Evolutionary conservation across 176 grass and related monocot genomes (phyloP).

Genomic region (Phragmites australis): DNA sequence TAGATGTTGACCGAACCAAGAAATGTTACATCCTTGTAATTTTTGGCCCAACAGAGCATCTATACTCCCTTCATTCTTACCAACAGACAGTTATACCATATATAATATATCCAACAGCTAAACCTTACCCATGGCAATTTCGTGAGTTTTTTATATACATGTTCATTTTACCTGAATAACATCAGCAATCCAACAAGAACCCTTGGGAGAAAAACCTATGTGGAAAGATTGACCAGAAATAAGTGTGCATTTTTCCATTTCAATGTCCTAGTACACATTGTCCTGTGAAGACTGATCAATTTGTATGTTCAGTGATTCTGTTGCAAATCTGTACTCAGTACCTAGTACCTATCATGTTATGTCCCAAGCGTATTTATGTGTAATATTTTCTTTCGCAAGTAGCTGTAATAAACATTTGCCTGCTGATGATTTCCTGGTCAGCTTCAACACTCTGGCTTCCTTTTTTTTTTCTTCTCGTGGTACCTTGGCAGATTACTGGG

Average conservation of each 20-base stretch:
- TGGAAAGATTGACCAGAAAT: background rate
- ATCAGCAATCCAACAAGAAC: background rate
- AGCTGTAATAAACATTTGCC: background rate
- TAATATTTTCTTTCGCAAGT: background rate
- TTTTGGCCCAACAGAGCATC: background rate
- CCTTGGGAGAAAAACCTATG: background rate
- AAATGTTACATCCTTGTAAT: background rate
- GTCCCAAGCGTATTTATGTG: background rate
- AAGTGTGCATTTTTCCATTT: background rate
- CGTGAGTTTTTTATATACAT: background rate
- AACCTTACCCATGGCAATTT: background rate
- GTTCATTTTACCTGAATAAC: background rate
- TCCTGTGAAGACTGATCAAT: background rate
- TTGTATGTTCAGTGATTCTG: background rate
- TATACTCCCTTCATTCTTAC: slow-evolving; percentile 29
- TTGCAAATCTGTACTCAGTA: slow-evolving; percentile 11
- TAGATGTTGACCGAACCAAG: background rate
- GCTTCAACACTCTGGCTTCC: slow-evolving; percentile 16
- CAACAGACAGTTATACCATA: slow-evolving; percentile 7
- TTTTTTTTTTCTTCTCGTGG: slow-evolving; percentile 6
- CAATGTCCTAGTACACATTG: background rate
- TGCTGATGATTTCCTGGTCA: slow-evolving; percentile 8
- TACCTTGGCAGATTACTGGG: slow-evolving; percentile 68
- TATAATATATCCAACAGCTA: background rate
- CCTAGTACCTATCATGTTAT: too few species aligned